Evolutionary conservation across 371 early-diverging fungal species (phyloP), one percentile per base, ranked within the genome.

Genomic region (Apophysomyces ossiformis): DNA sequence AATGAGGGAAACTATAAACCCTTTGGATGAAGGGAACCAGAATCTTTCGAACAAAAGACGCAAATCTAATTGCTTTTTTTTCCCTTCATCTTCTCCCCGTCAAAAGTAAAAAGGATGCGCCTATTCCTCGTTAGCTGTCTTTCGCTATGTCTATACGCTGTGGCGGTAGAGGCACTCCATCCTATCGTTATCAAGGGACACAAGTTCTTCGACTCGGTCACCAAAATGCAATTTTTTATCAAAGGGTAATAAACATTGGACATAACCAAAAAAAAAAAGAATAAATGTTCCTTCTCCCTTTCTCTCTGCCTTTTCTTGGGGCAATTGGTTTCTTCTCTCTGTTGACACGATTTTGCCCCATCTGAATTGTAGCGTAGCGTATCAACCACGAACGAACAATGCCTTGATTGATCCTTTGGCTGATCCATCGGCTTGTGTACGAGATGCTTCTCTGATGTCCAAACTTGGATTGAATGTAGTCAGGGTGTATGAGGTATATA

Each of bases 191-290:
- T 88, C 71, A 90, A 90, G 63, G 93, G 91, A 37, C 72, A 83
- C 66, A 90, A 91, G 70, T 86, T 91, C 60, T 91, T 93, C 67
- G 87, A 92, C 69, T 78, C 83, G 15, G 86, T 84, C 37, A 87
- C 89, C 3, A 90, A 90, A 65, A 80, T 89, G 16, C 89, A 91
- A 64, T 92, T 94, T 72, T 89, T 86, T 67, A 86, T 93, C 74
- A 92, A 91, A 76, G 92, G 93, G 82, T 82, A 73, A 68, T 43
- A 47, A 21, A 57, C 32, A 26, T 35, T 37, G 37, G 21, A 37
- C 15, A 46, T 15, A 63, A 21, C 5, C 7, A n/a, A 2, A 18
- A 11, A n/a, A 38, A 43, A 6, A 41, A 37, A 26, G 38, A 11
- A 41, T 8, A 37, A 35, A 12, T 41, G 7, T 9, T 59, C 9